Base-by-base conservation (phyloP, 768 basidiomycete species). In the Cystofilobasidium capitatum region DNA sequence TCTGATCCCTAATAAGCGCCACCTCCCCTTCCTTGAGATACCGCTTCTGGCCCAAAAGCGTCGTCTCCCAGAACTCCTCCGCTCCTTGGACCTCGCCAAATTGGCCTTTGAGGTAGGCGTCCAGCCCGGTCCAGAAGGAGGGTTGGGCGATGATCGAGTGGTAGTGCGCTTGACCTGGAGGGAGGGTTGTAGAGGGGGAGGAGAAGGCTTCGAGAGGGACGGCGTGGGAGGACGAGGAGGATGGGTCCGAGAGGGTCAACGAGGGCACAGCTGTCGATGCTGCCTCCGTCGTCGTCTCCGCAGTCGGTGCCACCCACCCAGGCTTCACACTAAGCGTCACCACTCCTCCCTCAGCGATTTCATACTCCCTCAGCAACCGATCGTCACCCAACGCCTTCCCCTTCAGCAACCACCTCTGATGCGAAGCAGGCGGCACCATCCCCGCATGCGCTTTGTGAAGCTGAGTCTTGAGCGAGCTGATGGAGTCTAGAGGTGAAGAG, bases 321-420 rank as follows among this genome's bases (percentile, higher is more conserved):
- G 90, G 82, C 74, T 93, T 94, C 76, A 92, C 78, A 81, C 92
- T 86, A 54, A 99, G 80, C 14, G 85, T 87, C 71, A 89, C 86
- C 14, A 87, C 88, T 74, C 86, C 83, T 73, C 85, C 83, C 73
- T 93, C 81, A 16, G 20, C 47, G 40, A 49, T 57, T 74, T 79
- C 83, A 80, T 97, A 99, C 76, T 98, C 96, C 74, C 88, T 87
- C 45, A 98, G 79, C 13, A 99, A 83, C 75, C 93, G 94, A 31
- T 79, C 79, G 79, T 97, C 94, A 20, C 85, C 85, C 70, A 98
- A 83, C 0, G 88, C 91, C 77, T 99, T 99, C 65, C 96, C 96
- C 78, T 93, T 97, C 62, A 96, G 81, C 14, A 99, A 80, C 20
- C 97, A 83, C 3, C 96, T 81, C 77, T 96, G 93, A 36, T 82